Percentiles rank a stretch among this genome's conserved stretches.
These are phyloP conservation scores for Chondrostereum purpureum DNA, from an alignment of 1,284 basidiomycete genomes.

Conservation along the genomic window DNA sequence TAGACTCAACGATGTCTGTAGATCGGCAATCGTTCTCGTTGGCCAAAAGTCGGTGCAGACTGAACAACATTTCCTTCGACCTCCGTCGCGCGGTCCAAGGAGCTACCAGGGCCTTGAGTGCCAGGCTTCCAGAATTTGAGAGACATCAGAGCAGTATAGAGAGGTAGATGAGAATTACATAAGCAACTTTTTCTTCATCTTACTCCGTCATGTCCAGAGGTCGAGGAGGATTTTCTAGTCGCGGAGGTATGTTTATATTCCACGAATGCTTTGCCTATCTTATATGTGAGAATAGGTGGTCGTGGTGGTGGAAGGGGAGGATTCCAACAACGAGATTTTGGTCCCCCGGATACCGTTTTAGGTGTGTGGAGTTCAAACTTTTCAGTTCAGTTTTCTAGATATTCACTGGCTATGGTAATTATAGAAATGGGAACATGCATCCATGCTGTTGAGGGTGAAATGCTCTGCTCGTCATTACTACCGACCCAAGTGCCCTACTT, in stretches of 20 bases:
- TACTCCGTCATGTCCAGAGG: constrained; percentile 46
- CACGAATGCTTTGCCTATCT: constrained; percentile 7
- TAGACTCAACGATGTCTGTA: constrained; percentile 71
- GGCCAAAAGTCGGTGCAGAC: constrained; percentile 58
- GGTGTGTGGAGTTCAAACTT: constrained; percentile 40
- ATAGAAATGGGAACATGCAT: constrained; percentile 84
- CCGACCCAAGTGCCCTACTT: constrained; percentile 95
- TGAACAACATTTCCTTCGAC: constrained; percentile 64
- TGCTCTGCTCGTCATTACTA: constrained; percentile 88
- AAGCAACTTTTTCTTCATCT: constrained; percentile 1
- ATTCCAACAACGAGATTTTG: constrained; percentile 66
- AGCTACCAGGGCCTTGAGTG: constrained; percentile 78
- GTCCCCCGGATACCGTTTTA: constrained; percentile 80
- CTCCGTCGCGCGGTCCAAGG: constrained; percentile 78
- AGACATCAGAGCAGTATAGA: constrained; percentile 26
- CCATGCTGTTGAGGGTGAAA: constrained; percentile 97
- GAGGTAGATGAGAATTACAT: neutral
- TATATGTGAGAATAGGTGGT: constrained; percentile 22
- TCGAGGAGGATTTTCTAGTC: constrained; percentile 37
- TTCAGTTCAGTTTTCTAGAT: constrained; percentile 4
- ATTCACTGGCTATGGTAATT: constrained; percentile 6
- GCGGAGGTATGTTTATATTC: constrained; percentile 26
- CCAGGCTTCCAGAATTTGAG: constrained; percentile 81
- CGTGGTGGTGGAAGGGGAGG: constrained; percentile 60
- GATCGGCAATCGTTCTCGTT: constrained; percentile 81